Evolutionary conservation across 2,329 filamentous ascomycete species (phyloP).

Genomic region (Tolypocladium ovalisporum): DNA sequence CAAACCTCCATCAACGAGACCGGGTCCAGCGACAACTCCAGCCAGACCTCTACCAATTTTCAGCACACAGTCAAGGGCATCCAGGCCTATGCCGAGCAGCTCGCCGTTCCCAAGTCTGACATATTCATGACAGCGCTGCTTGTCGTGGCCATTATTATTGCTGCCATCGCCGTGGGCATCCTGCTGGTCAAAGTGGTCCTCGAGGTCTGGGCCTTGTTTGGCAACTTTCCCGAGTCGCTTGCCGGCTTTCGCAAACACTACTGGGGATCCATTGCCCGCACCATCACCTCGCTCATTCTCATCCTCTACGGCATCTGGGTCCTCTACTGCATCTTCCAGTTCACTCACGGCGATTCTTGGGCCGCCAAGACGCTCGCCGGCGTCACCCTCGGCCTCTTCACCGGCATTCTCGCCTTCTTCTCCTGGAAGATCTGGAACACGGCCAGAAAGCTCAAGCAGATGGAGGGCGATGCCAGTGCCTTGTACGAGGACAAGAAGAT

Average conservation of each 20-base stretch:
- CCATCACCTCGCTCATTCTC: conserved; percentile 82
- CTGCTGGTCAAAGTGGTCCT: conserved; percentile 84
- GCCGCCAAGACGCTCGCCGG: conserved; percentile 76
- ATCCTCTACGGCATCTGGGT: conserved; percentile 93
- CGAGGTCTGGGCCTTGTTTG: conserved; percentile 84
- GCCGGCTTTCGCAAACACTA: conserved; percentile 88
- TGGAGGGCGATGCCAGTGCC: conserved; percentile 59
- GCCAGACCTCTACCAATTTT: conserved; percentile 17
- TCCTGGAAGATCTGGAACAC: conserved; percentile 71
- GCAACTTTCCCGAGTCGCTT: conserved; percentile 70
- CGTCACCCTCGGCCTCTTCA: conserved; percentile 72
- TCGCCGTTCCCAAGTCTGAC: conserved; percentile 78
- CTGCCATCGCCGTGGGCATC: conserved; percentile 72
- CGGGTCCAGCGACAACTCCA: conserved; percentile 12
- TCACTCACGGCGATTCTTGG: conserved; percentile 90
- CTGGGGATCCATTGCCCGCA: conserved; percentile 83
- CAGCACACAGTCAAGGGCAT: conserved; percentile 58
- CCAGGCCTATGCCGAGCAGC: conserved; percentile 70
- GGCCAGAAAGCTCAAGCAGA: conserved; percentile 61
- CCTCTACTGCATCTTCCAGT: conserved; percentile 92
- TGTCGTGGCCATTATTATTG: conserved; percentile 79
- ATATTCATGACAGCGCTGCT: conserved; percentile 94
- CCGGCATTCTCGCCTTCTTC: conserved; percentile 70
- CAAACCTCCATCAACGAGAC: conserved; percentile 33
- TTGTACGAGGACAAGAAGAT: conserved; percentile 83